Percentiles rank a stretch among this genome's conserved stretches.
Evolutionary conservation across 2,329 filamentous ascomycete species (phyloP).

Genomic region (Fusarium buxicola): DNA sequence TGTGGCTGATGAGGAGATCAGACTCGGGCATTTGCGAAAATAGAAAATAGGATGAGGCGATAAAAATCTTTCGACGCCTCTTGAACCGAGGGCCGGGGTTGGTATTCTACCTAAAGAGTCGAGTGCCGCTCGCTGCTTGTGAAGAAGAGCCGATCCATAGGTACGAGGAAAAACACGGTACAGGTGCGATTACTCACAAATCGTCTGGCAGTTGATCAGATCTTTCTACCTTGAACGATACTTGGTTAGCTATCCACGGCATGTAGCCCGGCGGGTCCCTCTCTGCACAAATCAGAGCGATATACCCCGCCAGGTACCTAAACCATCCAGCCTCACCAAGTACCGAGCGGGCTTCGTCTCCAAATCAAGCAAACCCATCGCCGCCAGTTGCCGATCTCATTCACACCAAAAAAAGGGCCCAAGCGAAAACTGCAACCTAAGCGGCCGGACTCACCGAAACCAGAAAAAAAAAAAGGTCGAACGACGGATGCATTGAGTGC

Average conservation of each 20-base stretch:
- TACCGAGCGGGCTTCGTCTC: constrained; percentile 40
- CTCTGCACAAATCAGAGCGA: background rate
- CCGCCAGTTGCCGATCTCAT: constrained; percentile 41
- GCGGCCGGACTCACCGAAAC: constrained; percentile 37
- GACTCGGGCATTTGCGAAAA: background rate
- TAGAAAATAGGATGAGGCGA: background rate
- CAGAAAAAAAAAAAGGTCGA: constrained; percentile 34
- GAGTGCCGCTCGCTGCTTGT: constrained; percentile 10
- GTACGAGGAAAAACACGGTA: constrained; percentile 17
- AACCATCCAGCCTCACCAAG: constrained; percentile 27
- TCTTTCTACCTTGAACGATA: constrained; percentile 33
- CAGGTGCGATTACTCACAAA: constrained; percentile 28
- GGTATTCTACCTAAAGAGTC: background rate
- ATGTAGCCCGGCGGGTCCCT: constrained; percentile 23
- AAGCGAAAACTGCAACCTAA: constrained; percentile 25
- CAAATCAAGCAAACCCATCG: constrained; percentile 40
- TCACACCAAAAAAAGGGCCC: constrained; percentile 32
- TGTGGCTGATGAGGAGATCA: constrained; percentile 1
- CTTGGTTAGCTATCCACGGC: constrained; percentile 16
- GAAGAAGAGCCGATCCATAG: constrained; percentile 35
- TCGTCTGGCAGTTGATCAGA: constrained; percentile 26
- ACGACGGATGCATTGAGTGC: constrained; percentile 41
- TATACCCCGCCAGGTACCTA: constrained; percentile 25
- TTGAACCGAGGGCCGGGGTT: constrained; percentile 7
- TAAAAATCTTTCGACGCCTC: background rate